Conservation (phyloP, 1,284 basidiomycete species). For the Singerocomus rubriflavus region DNA sequence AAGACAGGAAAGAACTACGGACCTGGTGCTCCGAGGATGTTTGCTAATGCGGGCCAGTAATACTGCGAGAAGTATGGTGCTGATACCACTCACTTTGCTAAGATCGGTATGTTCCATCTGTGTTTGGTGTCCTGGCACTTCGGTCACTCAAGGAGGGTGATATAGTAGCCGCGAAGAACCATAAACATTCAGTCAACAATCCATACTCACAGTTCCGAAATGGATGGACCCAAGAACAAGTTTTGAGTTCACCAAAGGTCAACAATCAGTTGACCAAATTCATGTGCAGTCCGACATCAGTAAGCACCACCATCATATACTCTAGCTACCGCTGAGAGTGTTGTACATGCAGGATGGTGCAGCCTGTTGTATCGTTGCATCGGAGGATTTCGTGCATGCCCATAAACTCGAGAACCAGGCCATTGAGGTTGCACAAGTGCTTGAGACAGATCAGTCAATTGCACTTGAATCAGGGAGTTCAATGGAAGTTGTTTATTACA, state of each 20-base stretch:
- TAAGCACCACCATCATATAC: slow-evolving; percentile 25
- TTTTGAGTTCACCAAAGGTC: slow-evolving; percentile 64
- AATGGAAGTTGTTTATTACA: slow-evolving; percentile 74
- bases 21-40: slow-evolving; percentile 71
- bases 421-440: slow-evolving; percentile 67
- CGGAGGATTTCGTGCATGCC: slow-evolving; percentile 76
- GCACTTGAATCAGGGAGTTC: slow-evolving; percentile 66
- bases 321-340: not conserved
- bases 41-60: slow-evolving; percentile 76
- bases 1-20: slow-evolving; percentile 62
- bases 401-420: slow-evolving; percentile 83
- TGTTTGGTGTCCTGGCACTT: no score
- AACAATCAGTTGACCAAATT: slow-evolving; percentile 76
- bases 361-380: slow-evolving; percentile 74
- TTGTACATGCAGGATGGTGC: slow-evolving; percentile 58
- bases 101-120: slow-evolving; percentile 55
- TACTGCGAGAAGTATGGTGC: slow-evolving; percentile 78
- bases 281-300: slow-evolving; percentile 87
- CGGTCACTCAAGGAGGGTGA: not conserved
- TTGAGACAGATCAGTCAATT: slow-evolving; percentile 61
- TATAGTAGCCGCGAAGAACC: slow-evolving; percentile 75
- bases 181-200: slow-evolving; percentile 78
- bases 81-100: slow-evolving; percentile 64
- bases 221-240: slow-evolving; percentile 71
- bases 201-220: slow-evolving; percentile 85